Base-by-base conservation (phyloP, 495 filamentous ascomycete species). In the Talaromyces liani region DNA sequence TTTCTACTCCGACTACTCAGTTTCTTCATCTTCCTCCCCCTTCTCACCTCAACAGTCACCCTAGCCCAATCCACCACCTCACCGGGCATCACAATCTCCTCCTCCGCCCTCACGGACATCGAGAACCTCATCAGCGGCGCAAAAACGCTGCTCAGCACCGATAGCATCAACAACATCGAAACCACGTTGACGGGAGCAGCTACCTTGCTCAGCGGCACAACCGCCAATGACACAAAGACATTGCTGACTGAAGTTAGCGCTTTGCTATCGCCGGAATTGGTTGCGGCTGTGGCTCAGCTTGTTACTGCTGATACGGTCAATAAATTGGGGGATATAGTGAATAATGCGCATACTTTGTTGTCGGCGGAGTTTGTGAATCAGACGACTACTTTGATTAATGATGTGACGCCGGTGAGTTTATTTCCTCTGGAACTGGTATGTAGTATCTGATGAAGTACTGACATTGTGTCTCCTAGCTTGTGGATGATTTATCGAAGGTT, bases 321-420 rank as follows among this genome's bases (percentile, higher is more conserved):
- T 57, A 66, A 72, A 56, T 51, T 77, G 64, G 69, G 73, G 39
- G 65, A 68, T 60, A 65, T 77, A 20, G 63, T 77, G 49, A 68
- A 64, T 53, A 77, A 75, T 49, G 75, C 75, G 9, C 69, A 75
- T 60, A 29, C 55, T 0, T 61, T 77, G 51, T 54, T 77, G 62
- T 72, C 75, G 34, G 67, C 66, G 61, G 61, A 67, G 14, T 77
- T 77, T 62, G 75, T 77, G 10, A 71, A 76, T 45, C 77, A 84
- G 54, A 84, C 81, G 31, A 75, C 74, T 1, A 77, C 77, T 27
- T 63, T 84, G 57, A 81, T 84, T 64, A 75, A 70, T 6, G 80
- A 81, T 70, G 80, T 79, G 12, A 80, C 79, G 59, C 81, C 81
- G 67, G 81, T 84, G 73, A 64, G 80, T 71, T 41, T 63, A 24